A percentile compares a stretch with the other conserved stretches of the same genome.
Evolutionary conservation across 805 yeast genomes (phyloP).

Genomic region (Saccharomycopsis malanga): DNA sequence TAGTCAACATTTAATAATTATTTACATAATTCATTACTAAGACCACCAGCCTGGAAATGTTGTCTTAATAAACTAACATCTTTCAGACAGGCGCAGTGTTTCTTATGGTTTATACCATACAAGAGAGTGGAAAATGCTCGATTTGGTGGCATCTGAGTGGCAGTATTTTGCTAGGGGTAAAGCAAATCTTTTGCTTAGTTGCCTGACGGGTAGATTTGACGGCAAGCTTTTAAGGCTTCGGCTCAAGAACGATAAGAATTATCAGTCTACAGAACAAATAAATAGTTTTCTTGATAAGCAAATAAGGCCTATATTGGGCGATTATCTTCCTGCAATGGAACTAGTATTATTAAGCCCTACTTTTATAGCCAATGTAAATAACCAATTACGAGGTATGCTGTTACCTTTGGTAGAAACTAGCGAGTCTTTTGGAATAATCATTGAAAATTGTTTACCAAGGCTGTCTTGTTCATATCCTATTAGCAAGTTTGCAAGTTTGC

Average conservation of each 20-base stretch:
- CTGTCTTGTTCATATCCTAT: conserved; percentile 27
- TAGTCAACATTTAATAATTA: too few relatives aligned
- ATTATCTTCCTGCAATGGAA: conserved; percentile 7
- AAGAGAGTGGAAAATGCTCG: too few relatives aligned
- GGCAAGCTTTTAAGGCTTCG: conserved; percentile 30
- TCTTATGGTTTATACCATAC: too few relatives aligned
- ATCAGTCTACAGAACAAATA: conserved; percentile 32
- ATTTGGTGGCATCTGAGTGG: conserved; percentile 32
- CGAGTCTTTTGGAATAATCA: conserved; percentile 35
- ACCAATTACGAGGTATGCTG: background rate
- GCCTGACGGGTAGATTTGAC: conserved; percentile 31
- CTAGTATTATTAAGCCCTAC: background rate
- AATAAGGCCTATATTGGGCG: conserved; percentile 24
- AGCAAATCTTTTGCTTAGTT: conserved; percentile 38
- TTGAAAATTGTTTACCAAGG: conserved; percentile 35
- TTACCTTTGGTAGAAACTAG: background rate
- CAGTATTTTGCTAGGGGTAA: conserved; percentile 40
- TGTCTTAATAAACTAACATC: too few relatives aligned
- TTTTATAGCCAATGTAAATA: background rate
- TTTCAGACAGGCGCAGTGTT: too few relatives aligned
- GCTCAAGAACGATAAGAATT: conserved; percentile 26
- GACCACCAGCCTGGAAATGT: too few relatives aligned
- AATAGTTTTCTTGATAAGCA: conserved; percentile 30
- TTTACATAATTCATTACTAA: too few relatives aligned
- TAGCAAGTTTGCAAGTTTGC: conserved; percentile 33